phyloP scores from a whole-genome alignment of 2,329 filamentous ascomycete genomes.

The Neodidymelliopsis sp. region DNA sequence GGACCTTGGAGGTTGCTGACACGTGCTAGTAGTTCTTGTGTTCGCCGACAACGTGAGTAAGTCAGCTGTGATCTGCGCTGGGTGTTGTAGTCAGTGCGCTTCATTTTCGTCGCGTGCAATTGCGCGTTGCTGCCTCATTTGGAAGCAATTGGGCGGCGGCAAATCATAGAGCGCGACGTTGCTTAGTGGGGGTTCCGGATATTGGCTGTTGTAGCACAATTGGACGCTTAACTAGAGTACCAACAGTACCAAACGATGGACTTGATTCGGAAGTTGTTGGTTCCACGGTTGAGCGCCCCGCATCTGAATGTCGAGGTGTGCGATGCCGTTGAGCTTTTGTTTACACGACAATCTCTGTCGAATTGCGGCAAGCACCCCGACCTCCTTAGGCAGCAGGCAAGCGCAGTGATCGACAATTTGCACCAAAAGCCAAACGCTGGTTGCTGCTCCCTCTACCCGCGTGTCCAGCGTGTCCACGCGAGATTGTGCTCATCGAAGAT shows the following conservation, averaged over 20 bases:
- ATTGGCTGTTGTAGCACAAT: constrained; percentile 13
- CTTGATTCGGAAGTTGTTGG: background rate
- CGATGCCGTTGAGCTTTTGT: background rate
- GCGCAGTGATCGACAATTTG: constrained; percentile 3
- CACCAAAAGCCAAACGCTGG: constrained; percentile 1
- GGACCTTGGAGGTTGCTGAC: background rate
- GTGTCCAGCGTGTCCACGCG: constrained; percentile 3
- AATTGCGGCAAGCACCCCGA: constrained; percentile 9
- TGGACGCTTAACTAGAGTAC: constrained; percentile 10
- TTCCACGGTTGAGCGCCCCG: background rate
- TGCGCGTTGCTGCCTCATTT: constrained; percentile 4
- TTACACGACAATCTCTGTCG: constrained; percentile 7
- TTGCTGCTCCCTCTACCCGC: background rate
- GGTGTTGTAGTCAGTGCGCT: constrained; percentile 1
- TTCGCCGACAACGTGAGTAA: constrained; percentile 11
- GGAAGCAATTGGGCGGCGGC: constrained; percentile 1
- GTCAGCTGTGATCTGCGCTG: constrained; percentile 3
- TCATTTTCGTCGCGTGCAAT: background rate
- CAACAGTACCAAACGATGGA: constrained; percentile 2
- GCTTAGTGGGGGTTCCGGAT: constrained; percentile 3
- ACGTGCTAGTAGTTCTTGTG: constrained; percentile 1
- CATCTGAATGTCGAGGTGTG: background rate
- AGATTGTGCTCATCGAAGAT: constrained; percentile 2
- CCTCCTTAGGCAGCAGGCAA: background rate
- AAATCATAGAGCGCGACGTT: constrained; percentile 2